phyloP scores from a whole-genome alignment of 1,284 basidiomycete species.

The Coniophora puteana region DNA sequence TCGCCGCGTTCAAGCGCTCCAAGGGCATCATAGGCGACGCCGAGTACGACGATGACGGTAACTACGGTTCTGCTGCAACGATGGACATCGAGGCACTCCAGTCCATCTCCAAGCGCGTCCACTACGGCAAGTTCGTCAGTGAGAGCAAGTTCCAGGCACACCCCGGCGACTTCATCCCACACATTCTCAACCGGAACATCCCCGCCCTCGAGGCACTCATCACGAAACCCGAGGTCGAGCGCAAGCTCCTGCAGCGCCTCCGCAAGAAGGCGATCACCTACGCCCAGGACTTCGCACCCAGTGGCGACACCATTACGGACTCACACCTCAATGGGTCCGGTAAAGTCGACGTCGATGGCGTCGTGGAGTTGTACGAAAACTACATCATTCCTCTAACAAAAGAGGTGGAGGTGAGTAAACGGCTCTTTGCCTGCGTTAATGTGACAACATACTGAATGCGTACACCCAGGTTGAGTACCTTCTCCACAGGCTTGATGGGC shows the following conservation, averaged over 20 bases:
- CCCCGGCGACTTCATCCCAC: constrained; percentile 87
- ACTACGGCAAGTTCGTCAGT: constrained; percentile 99
- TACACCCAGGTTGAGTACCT: constrained; percentile 83
- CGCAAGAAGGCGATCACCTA: constrained; percentile 92
- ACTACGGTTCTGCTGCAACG: constrained; percentile 94
- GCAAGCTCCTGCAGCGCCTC: constrained; percentile 80
- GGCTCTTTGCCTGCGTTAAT: too few relatives aligned
- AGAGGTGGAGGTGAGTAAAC: constrained; percentile 85
- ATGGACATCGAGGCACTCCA: constrained; percentile 94
- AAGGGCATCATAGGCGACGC: constrained; percentile 62
- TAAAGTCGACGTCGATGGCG: constrained; percentile 92
- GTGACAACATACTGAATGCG: constrained; percentile 5
- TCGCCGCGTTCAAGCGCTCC: constrained; percentile 60
- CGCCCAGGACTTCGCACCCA: constrained; percentile 83
- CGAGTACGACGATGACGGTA: constrained; percentile 87
- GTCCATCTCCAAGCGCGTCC: constrained; percentile 92
- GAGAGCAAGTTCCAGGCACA: constrained; percentile 91
- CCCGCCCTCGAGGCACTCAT: constrained; percentile 81
- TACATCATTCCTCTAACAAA: constrained; percentile 98
- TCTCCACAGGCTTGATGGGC: constrained; percentile 77
- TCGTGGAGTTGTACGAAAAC: constrained; percentile 90
- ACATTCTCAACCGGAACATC: constrained; percentile 79
- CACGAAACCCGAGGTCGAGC: constrained; percentile 95
- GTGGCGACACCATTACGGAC: constrained; percentile 51
- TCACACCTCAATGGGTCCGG: constrained; percentile 28